phyloP scores from a whole-genome alignment of 106 monocot species.

The Alisma plantagoaquatica region DNA sequence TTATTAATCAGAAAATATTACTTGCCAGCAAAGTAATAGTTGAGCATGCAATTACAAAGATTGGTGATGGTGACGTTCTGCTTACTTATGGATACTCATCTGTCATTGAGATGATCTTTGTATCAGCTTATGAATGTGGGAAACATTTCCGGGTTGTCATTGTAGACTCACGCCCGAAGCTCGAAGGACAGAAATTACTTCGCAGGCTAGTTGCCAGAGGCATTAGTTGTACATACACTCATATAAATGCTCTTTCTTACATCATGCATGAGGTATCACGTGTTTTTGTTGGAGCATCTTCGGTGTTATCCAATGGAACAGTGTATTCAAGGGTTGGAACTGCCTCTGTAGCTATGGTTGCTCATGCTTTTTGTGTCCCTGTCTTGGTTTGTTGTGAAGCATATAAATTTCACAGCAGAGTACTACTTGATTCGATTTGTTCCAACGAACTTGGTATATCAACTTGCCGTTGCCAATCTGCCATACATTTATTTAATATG shows the following conservation, averaged over 20 bases:
- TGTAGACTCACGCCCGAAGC: slow-evolving; percentile 92
- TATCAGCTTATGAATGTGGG: slow-evolving; percentile 57
- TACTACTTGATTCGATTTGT: slow-evolving; percentile 98
- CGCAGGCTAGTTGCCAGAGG: slow-evolving; percentile 69
- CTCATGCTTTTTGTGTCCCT: slow-evolving; percentile 84
- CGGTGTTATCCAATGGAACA: slow-evolving; percentile 91
- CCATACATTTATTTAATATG: neutral
- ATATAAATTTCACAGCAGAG: slow-evolving; percentile 96
- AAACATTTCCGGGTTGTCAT: slow-evolving; percentile 78
- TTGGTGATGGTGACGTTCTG: slow-evolving; percentile 87
- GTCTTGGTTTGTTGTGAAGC: slow-evolving; percentile 95
- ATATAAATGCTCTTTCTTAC: slow-evolving; percentile 91
- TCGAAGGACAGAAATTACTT: slow-evolving; percentile 73
- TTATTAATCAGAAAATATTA: slow-evolving; percentile 89
- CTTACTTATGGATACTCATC: slow-evolving; percentile 80
- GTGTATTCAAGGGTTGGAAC: slow-evolving; percentile 93
- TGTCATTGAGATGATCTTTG: slow-evolving; percentile 84
- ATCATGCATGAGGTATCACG: slow-evolving; percentile 96
- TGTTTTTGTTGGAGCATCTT: slow-evolving; percentile 85
- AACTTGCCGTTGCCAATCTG: neutral
- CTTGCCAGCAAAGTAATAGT: slow-evolving; percentile 86
- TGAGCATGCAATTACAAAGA: slow-evolving; percentile 78
- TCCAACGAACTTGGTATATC: slow-evolving; percentile 87
- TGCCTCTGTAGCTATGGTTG: slow-evolving; percentile 95
- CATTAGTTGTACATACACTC: slow-evolving; percentile 80